Evolutionary conservation across 2,329 filamentous ascomycete species (phyloP), one percentile per base, ranked within the genome.

Genomic region (Stenocarpella maydis): DNA sequence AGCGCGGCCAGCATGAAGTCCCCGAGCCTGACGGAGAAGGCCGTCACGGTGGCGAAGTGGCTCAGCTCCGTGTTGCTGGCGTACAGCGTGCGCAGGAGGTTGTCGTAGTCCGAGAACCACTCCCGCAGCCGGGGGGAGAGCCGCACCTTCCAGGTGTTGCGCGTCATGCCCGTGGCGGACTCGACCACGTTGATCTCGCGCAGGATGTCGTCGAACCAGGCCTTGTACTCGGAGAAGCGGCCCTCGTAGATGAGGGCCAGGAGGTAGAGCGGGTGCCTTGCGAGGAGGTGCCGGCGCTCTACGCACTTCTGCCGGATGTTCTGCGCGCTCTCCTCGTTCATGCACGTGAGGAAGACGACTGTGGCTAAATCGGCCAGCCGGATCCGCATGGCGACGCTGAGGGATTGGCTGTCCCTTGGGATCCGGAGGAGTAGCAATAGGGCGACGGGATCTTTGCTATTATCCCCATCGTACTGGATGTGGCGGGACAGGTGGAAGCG

Each of bases 1-100:
- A 69, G 21, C 17, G 45, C 39, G 8, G 15, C 19, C 1, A 54
- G 26, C 14, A 67, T 19, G 15, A 60, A 69, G 1, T 31, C 24
- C 10, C 53, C 64, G 3, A 66, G 24, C 43, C 63, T 69, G 17
- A 61, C 26, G 8, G 65, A 67, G 28, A 69, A 67, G 1, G 26
- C 24, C 7, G 26, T 67, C 17, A 69, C 64, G 0, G 41, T 58
- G 4, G 54, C 64, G 17, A 67, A 47, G 19, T 67, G 64, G 14
- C 68, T 67, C 39, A 69, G 26, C 54, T 69, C 63, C 2, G 68
- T 67, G 17, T 69, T 50, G 14, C 39, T 58, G 15, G 65, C 68
- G 34, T 55, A 52, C 31, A 67, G 34, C 28, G 15, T 37, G 24
- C 55, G 52, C 21, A 67, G 54, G 15, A 67, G 41, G 19, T 67